phyloP scores from a whole-genome alignment of 2,329 filamentous ascomycete genomes.

The Orbilia quercus region DNA sequence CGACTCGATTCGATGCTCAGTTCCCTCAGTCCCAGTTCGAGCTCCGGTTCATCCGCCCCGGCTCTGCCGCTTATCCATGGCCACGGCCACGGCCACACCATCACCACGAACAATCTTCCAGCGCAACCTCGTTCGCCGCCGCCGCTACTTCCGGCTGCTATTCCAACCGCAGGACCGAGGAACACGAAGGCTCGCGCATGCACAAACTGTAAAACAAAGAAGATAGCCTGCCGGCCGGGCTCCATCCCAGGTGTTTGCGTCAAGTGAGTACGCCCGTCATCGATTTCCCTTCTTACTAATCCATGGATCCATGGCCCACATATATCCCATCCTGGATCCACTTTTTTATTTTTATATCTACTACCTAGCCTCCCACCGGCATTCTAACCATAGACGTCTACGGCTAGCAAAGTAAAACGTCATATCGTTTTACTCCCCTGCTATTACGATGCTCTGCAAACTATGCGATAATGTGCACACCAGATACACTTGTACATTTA shows the following conservation, averaged over 20 bases:
- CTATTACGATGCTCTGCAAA: slow-evolving; percentile 54
- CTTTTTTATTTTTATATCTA: slow-evolving; percentile 6
- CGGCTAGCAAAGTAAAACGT: slow-evolving; percentile 3
- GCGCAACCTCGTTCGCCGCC: slow-evolving; percentile 50
- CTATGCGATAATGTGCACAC: slow-evolving; percentile 47
- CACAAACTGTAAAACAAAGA: slow-evolving; percentile 56
- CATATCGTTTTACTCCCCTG: too few relatives aligned
- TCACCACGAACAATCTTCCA: slow-evolving; percentile 7
- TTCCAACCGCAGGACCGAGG: slow-evolving; percentile 26
- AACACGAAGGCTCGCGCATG: slow-evolving; percentile 54
- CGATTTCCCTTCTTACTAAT: slow-evolving; percentile 2
- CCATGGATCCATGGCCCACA: slow-evolving; percentile 4
- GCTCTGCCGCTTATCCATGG: slow-evolving; percentile 51
- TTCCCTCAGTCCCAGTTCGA: too few relatives aligned
- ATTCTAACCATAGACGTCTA: slow-evolving; percentile 29
- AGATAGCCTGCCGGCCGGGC: slow-evolving; percentile 53
- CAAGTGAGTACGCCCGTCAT: slow-evolving; percentile 30
- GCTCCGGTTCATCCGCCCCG: slow-evolving; percentile 49
- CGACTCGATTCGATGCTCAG: too few relatives aligned
- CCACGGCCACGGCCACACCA: slow-evolving; percentile 25
- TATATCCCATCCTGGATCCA: not conserved
- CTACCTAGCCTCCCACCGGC: not conserved
- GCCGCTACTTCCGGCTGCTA: slow-evolving; percentile 36
- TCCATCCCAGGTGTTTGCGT: slow-evolving; percentile 41
- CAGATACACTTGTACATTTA: slow-evolving; percentile 43